These are phyloP conservation scores for Cryphonectria parasitica DNA, from an alignment of 2,329 filamentous ascomycete genomes.

Conservation along the genomic window DNA sequence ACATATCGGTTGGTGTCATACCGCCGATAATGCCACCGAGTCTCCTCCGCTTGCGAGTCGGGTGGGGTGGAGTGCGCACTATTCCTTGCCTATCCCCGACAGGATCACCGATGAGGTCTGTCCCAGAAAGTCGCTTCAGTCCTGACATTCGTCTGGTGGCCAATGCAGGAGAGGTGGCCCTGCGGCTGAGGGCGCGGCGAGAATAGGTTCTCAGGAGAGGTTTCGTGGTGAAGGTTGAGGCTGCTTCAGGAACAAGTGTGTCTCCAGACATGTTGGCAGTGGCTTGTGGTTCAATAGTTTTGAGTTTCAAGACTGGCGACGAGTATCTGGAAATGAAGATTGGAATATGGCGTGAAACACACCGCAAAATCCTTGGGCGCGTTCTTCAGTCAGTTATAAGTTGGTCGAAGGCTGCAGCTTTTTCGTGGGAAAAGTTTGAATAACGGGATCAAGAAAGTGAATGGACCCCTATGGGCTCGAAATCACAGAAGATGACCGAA, in stretches of 20 bases:
- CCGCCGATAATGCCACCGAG: background rate
- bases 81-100: background rate
- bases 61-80: background rate
- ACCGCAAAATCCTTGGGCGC: background rate
- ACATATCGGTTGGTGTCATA: slow-evolving; percentile 22
- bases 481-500: background rate
- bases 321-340: background rate
- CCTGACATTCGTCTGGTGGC: background rate
- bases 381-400: background rate
- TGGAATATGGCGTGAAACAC: background rate
- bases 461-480: background rate
- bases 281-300: background rate
- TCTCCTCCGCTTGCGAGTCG: background rate
- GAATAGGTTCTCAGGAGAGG: slow-evolving; percentile 20
- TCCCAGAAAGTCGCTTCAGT: background rate
- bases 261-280: background rate
- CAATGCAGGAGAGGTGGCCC: background rate
- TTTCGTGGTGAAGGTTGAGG: background rate
- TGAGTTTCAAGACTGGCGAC: background rate
- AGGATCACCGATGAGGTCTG: background rate
- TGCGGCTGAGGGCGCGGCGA: slow-evolving; percentile 19
- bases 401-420: background rate
- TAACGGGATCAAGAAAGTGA: background rate
- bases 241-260: background rate
- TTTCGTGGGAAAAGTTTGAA: background rate